Evolutionary conservation across 2,329 filamentous ascomycete genomes (phyloP), one percentile per base, ranked within the genome.

Genomic region (Albifimbria verrucaria): DNA sequence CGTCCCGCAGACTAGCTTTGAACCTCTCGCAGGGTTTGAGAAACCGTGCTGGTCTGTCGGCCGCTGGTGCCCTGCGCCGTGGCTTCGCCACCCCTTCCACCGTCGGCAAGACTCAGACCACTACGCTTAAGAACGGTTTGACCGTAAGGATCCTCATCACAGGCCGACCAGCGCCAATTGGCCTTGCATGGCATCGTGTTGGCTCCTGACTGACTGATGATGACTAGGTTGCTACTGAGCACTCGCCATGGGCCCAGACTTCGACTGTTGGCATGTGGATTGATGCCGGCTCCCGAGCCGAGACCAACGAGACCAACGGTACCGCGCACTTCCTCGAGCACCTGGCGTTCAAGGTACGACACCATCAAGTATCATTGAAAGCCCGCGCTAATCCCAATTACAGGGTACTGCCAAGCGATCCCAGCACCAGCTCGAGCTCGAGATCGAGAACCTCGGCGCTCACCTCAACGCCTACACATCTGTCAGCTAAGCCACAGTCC

Each of bases 361-460:
- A 57, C 43, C 46, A 17, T 24, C 42, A 44, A 44, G 11, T 20
- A 20, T 11, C 18, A 44, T 44, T 4, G 12, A 44, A 21, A 44
- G 18, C 18, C 15, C 5, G 5, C 22, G 42, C 42, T 44, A 20
- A 44, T n/a, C 28, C 10, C 18, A 44, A 9, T 23, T 44, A 5
- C 51, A 92, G 92, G 94, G 94, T 66, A 99, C 94, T 64, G 83
- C 89, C 76, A 96, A 89, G 81, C 86, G 94, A 76, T 92, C 89
- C 61, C 94, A 99, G 78, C 89, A 95, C 73, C 94, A 99, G 80
- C 83, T 99, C 72, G 94, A 99, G 81, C 87, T 99, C 61, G 94
- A 99, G 82, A 97, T 99, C 71, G 94, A 99, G 84, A 99, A 99
- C 81, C 97, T 99, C 90, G 94, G 94, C 74, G 94, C 91, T 61